A percentile compares a stretch with the other conserved stretches of the same genome.
These are phyloP conservation scores for Clarireedia hainanense DNA, from an alignment of 2,329 filamentous ascomycete species.

Conservation along the genomic window DNA sequence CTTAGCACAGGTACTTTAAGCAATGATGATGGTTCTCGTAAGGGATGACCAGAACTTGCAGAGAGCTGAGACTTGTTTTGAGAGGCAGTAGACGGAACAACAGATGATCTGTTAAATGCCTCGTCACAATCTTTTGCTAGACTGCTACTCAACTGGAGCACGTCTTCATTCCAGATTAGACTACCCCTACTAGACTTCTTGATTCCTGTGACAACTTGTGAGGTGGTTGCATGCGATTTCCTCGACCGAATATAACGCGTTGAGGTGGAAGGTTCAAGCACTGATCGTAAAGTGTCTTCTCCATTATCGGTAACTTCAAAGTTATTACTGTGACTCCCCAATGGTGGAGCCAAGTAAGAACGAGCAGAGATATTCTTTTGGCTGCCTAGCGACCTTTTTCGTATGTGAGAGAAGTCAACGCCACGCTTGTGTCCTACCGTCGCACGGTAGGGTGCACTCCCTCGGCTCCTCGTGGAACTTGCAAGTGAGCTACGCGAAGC, in stretches of 20 bases:
- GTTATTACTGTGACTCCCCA: constrained; percentile 17
- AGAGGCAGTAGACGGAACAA: constrained; percentile 21
- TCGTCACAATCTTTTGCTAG: constrained; percentile 88
- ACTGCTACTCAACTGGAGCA: constrained; percentile 74
- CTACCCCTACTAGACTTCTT: constrained; percentile 16
- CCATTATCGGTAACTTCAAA: constrained; percentile 21
- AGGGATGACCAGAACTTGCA: constrained; percentile 1
- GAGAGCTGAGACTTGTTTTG: constrained; percentile 3
- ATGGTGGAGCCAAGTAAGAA: not conserved
- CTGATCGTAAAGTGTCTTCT: constrained; percentile 12
- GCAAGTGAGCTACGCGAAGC: constrained; percentile 41
- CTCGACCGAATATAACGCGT: constrained; percentile 26
- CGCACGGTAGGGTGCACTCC: constrained; percentile 30
- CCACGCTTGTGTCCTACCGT: constrained; percentile 50
- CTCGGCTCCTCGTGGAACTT: constrained; percentile 34
- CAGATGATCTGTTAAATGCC: constrained; percentile 68
- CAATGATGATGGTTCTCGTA: not conserved
- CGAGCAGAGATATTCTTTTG: constrained; percentile 7
- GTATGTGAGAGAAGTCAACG: constrained; percentile 54
- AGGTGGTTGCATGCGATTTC: constrained; percentile 15
- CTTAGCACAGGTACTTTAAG: not conserved
- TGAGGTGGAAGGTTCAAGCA: constrained; percentile 13
- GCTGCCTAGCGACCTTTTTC: constrained; percentile 21
- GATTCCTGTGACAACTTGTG: constrained; percentile 7
- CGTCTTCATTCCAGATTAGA: constrained; percentile 59